Base-by-base conservation (phyloP, 305 asterid species). In the Rubia occidens region DNA sequence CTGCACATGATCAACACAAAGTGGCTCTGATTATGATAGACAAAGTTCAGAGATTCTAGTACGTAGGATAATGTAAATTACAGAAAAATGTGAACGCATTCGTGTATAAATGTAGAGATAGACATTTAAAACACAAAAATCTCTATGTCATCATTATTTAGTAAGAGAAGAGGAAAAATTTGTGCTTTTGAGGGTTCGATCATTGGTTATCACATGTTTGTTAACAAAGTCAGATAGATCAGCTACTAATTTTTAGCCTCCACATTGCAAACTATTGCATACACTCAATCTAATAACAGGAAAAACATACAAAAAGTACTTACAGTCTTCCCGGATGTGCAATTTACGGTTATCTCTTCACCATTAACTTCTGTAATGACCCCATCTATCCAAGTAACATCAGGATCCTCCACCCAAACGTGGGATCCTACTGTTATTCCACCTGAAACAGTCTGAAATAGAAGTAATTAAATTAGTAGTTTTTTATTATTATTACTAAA, bases 401-500 rank as follows among this genome's bases (percentile, higher is more conserved):
- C 95, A 51, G 91, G 76, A 77, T 94, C 99, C 85, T 85, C 96
- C 76, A 91, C 87, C 99, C 97, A 94, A 77, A 91, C 96, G 71
- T 82, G 96, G 75, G 96, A 89, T 78, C 99, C 99, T 83, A 86
- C 88, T 35, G 80, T 80, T 78, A 88, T 78, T 74, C 88, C 76
- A 80, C 85, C 68, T 74, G 91, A 68, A 76, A 76, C 82, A 84
- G 88, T 77, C 98, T 94, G 83, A 80, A 78, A 67, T 71, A 68
- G 66, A 74, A 72, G 76, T 66, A 49, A 29, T 58, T 71, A 53
- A 44, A 26, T 2, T 3, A 58, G 17, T 15, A 49, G 15, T 45
- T 44, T 0, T 0, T 9, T 11, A 11, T 44, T 9, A 37, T 37
- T 37, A 37, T 37, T 45, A 55, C 1, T 11, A 55, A 55, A 6